Percentiles rank a stretch among this genome's conserved stretches.
Evolutionary conservation across 106 monocot genomes (phyloP).

Genomic region (Dioscorea zingiberensis): DNA sequence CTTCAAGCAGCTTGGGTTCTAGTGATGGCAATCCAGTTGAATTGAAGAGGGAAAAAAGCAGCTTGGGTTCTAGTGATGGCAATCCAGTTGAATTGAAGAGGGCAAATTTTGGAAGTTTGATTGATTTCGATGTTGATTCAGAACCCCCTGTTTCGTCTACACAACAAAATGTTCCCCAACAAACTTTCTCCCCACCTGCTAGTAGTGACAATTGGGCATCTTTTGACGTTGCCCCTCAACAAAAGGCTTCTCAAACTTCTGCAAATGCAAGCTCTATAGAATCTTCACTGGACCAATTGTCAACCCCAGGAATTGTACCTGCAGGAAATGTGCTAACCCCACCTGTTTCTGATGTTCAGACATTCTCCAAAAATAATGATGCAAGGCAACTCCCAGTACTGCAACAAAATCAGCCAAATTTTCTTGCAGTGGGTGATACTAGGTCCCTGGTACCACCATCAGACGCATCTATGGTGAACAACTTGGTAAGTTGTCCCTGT

Average conservation of each 20-base stretch:
- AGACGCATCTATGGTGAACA: constrained; percentile 9
- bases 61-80: constrained; percentile 39
- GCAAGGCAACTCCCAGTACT: constrained; percentile 11
- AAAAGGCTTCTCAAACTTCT: constrained; percentile 27
- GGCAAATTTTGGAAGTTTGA: constrained; percentile 56
- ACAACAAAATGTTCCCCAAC: constrained; percentile 22
- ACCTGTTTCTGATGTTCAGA: constrained; percentile 13
- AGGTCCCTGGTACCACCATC: constrained; percentile 14
- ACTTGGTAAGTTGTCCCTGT: too few species aligned
- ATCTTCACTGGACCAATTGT: constrained; percentile 38
- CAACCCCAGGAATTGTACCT: constrained; percentile 23
- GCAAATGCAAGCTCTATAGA: constrained; percentile 29
- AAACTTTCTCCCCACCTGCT: constrained; percentile 11
- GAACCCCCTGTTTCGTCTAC: constrained; percentile 37
- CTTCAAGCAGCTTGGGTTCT: constrained; percentile 52
- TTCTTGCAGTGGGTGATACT: constrained; percentile 9
- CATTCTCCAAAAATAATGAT: constrained; percentile 13
- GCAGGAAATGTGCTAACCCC: constrained; percentile 13
- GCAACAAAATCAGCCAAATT: constrained; percentile 36
- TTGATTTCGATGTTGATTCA: constrained; percentile 68
- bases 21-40: too few species aligned
- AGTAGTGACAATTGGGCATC: constrained; percentile 59
- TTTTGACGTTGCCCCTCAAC: constrained; percentile 36
- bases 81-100: constrained; percentile 43
- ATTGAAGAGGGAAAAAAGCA: too few species aligned